Percentiles rank a stretch among this genome's conserved stretches.
Conservation (phyloP, 1,284 basidiomycete genomes). For the Stereum hirsutum region DNA sequence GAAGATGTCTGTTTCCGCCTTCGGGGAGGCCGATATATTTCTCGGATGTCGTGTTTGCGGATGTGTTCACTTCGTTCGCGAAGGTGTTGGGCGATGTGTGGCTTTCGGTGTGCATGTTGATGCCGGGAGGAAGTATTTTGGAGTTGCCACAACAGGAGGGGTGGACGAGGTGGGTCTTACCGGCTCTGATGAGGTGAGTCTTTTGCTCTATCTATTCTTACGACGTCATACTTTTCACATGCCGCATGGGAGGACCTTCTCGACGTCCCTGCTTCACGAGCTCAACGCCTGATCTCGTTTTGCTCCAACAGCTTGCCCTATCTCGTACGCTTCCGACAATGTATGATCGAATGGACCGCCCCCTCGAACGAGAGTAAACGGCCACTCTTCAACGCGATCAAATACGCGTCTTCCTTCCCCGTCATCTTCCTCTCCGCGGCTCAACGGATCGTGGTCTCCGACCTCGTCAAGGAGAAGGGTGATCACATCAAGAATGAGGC, state of each 20-base stretch:
- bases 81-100: conserved; percentile 95
- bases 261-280: not conserved
- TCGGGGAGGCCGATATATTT: conserved; percentile 67
- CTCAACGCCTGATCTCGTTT: not conserved
- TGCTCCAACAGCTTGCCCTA: conserved; percentile 70
- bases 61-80: conserved; percentile 93
- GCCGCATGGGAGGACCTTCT: too few species aligned
- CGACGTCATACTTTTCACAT: too few species aligned
- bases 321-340: conserved; percentile 87
- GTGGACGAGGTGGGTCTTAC: conserved; percentile 65
- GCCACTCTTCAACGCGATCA: conserved; percentile 89
- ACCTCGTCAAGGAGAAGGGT: conserved; percentile 43
- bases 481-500: conserved; percentile 31
- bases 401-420: conserved; percentile 97
- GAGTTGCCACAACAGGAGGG: conserved; percentile 53
- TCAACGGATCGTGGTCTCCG: conserved; percentile 59
- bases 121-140: conserved; percentile 69
- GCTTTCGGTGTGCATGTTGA: conserved; percentile 76
- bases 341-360: conserved; percentile 77
- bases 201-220: conserved; percentile 3
- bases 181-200: conserved; percentile 78
- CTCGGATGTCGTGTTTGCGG: conserved; percentile 89
- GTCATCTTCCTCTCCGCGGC: conserved; percentile 91
- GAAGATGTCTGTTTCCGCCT: conserved; percentile 67
- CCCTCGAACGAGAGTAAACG: conserved; percentile 58